Percentiles rank a stretch among this genome's conserved stretches.
Conservation (phyloP, 2,329 filamentous ascomycete species). For the Hypoxylon sp. region DNA sequence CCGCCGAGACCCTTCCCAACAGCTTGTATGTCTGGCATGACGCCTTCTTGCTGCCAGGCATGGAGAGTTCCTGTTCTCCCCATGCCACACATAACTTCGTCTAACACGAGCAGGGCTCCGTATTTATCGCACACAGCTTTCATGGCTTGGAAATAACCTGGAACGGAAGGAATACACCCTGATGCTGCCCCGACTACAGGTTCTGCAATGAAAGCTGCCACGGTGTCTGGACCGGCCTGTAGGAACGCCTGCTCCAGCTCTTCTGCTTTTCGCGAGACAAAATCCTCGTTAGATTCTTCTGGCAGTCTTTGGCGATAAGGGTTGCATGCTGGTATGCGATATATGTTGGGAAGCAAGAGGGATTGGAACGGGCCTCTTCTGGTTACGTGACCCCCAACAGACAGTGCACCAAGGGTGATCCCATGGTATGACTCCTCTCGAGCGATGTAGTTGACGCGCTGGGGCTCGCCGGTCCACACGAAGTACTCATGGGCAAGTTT, state of each 20-base stretch:
- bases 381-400: constrained; percentile 66
- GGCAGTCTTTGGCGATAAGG: constrained; percentile 64
- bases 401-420: constrained; percentile 70
- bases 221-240: constrained; percentile 66
- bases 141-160: constrained; percentile 72
- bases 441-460: constrained; percentile 69
- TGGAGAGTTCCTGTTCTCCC: constrained; percentile 61
- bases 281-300: constrained; percentile 61
- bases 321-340: constrained; percentile 69
- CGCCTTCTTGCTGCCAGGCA: constrained; percentile 61
- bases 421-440: constrained; percentile 75
- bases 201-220: constrained; percentile 73
- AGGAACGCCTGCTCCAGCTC: constrained; percentile 72
- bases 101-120: constrained; percentile 71
- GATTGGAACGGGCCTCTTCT: constrained; percentile 66
- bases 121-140: constrained; percentile 69
- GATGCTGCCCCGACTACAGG: constrained; percentile 71
- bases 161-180: constrained; percentile 68
- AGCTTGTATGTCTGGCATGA: constrained; percentile 67
- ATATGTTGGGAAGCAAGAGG: constrained; percentile 62
- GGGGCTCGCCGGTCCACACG: constrained; percentile 61
- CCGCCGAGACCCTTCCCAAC: constrained; percentile 70
- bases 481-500: constrained; percentile 75
- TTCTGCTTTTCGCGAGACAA: constrained; percentile 64
- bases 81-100: constrained; percentile 69